These are phyloP conservation scores for Aspergillus diversus DNA, from an alignment of 495 filamentous ascomycete genomes.

Conservation along the genomic window DNA sequence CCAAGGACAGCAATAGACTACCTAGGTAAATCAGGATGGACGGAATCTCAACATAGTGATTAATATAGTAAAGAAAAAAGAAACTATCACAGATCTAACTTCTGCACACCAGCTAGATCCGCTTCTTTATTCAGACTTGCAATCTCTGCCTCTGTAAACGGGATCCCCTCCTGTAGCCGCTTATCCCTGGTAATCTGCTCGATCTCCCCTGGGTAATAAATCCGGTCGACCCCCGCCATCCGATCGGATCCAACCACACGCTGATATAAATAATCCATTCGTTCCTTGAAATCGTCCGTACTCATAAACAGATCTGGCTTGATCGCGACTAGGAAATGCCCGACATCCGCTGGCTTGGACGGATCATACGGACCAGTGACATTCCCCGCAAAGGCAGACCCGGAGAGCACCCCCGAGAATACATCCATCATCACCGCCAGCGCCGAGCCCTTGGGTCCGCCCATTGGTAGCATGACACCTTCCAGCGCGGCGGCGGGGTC, in stretches of 20 bases:
- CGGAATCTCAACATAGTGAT: too few species aligned
- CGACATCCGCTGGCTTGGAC: slow-evolving; percentile 67
- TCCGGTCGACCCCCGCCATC: slow-evolving; percentile 70
- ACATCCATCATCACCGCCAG: slow-evolving; percentile 84
- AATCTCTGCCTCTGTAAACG: slow-evolving; percentile 66
- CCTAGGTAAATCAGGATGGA: too few species aligned
- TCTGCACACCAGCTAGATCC: slow-evolving; percentile 50
- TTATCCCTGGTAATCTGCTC: slow-evolving; percentile 65
- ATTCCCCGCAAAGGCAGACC: slow-evolving; percentile 70
- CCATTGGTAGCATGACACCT: slow-evolving; percentile 81
- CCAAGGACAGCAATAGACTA: too few species aligned
- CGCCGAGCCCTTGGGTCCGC: slow-evolving; percentile 74
- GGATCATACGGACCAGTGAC: slow-evolving; percentile 76
- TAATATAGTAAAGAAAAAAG: too few species aligned
- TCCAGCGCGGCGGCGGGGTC: slow-evolving; percentile 67
- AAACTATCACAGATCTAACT: slow-evolving; percentile 12
- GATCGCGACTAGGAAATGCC: slow-evolving; percentile 75
- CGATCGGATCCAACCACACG: slow-evolving; percentile 65
- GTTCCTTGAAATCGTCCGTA: slow-evolving; percentile 65
- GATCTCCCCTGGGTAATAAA: slow-evolving; percentile 81
- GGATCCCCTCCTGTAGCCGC: slow-evolving; percentile 63
- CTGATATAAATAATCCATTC: slow-evolving; percentile 73
- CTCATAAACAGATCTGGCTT: slow-evolving; percentile 78
- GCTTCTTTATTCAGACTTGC: slow-evolving; percentile 70
- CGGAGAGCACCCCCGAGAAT: slow-evolving; percentile 75